These are phyloP conservation scores for Fusarium lyarnte DNA, from an alignment of 2,329 filamentous ascomycete species.

Conservation along the genomic window DNA sequence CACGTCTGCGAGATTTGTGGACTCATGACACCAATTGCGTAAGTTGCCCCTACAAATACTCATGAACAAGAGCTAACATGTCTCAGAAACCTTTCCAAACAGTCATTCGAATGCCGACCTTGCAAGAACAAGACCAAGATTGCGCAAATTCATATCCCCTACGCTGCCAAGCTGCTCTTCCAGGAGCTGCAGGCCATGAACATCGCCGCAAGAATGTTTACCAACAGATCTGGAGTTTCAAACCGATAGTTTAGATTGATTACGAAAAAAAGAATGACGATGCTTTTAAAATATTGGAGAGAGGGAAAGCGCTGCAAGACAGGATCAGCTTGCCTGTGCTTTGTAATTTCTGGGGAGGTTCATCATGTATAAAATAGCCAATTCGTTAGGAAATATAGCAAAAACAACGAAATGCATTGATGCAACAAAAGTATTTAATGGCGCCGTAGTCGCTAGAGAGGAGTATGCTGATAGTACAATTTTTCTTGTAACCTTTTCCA, in stretches of 20 bases:
- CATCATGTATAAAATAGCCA: slow-evolving; percentile 35
- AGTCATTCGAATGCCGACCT: slow-evolving; percentile 94
- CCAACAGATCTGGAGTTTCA: slow-evolving; percentile 79
- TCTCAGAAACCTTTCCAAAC: slow-evolving; percentile 86
- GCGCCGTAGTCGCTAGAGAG: slow-evolving; percentile 14
- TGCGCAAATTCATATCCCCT: slow-evolving; percentile 96
- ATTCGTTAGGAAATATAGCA: slow-evolving; percentile 29
- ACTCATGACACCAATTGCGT: slow-evolving; percentile 99
- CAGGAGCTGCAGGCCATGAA: slow-evolving; percentile 99
- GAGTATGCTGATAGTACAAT: slow-evolving; percentile 25
- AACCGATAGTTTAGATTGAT: slow-evolving; percentile 63
- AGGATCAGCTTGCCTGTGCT: slow-evolving; percentile 24
- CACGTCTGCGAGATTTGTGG: slow-evolving; percentile 99
- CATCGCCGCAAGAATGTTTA: slow-evolving; percentile 97
- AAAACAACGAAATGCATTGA: slow-evolving; percentile 39
- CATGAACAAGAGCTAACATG: slow-evolving; percentile 46
- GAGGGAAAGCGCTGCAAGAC: slow-evolving; percentile 10
- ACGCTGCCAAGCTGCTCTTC: slow-evolving; percentile 97
- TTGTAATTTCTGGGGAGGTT: slow-evolving; percentile 36
- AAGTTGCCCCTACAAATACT: slow-evolving; percentile 59
- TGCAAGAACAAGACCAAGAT: slow-evolving; percentile 99
- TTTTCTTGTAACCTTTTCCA: background rate
- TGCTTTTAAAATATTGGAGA: slow-evolving; percentile 15
- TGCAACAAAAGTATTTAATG: slow-evolving; percentile 10
- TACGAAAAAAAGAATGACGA: slow-evolving; percentile 15